phyloP scores from a whole-genome alignment of 208 protist species.

The Vickermania ingenoplastis region DNA sequence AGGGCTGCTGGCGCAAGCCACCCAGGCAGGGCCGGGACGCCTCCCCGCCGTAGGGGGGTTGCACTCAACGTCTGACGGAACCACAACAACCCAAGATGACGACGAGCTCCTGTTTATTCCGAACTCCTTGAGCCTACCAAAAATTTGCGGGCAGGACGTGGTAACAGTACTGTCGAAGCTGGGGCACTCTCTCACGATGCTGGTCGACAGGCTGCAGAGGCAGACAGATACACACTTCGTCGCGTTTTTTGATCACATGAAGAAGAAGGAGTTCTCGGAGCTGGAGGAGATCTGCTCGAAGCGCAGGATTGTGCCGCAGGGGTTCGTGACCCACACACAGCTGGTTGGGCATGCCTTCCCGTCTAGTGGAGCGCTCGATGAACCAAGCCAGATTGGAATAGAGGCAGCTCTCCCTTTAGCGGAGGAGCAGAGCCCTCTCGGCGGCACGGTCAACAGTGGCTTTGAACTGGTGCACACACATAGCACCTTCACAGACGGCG shows the following conservation, averaged over 20 bases:
- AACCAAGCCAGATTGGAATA: background rate
- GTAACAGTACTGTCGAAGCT: slow-evolving; percentile 18
- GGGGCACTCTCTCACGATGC: slow-evolving; percentile 20
- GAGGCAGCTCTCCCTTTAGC: background rate
- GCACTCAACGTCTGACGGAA: too few relatives aligned
- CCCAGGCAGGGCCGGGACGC: background rate
- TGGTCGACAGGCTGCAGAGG: slow-evolving; percentile 13
- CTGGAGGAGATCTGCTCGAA: slow-evolving; percentile 6
- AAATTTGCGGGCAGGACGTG: slow-evolving; percentile 6
- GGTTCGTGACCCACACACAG: slow-evolving; percentile 2
- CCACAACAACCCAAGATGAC: background rate
- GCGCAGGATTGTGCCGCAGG: slow-evolving; percentile 11
- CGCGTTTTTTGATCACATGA: slow-evolving; percentile 58
- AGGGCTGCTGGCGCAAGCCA: background rate
- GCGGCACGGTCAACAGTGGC: background rate
- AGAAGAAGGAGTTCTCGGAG: slow-evolving; percentile 20
- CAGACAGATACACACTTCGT: slow-evolving; percentile 34
- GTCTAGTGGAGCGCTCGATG: background rate
- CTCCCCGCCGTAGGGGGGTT: background rate
- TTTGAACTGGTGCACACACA: background rate
- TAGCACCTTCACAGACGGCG: background rate
- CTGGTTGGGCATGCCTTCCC: background rate
- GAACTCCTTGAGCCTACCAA: background rate
- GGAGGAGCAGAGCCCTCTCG: background rate
- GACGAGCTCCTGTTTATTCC: background rate